Percentiles rank a stretch among this genome's conserved stretches.
Evolutionary conservation across 352 stramenopile species (phyloP).

Genomic region (Globisporangium irregulare): DNA sequence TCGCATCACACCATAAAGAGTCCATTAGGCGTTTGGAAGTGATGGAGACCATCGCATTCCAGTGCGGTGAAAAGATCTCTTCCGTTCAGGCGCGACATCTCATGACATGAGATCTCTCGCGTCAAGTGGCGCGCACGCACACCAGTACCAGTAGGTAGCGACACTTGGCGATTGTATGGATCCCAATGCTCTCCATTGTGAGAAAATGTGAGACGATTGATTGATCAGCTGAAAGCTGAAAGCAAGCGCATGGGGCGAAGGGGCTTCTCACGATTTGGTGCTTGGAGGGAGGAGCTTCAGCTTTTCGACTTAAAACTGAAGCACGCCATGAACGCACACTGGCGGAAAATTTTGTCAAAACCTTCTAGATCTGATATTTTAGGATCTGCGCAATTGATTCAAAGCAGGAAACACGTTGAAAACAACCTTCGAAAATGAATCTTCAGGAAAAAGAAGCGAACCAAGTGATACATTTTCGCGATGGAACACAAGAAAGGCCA

Average conservation of each 20-base stretch:
- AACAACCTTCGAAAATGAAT: neutral
- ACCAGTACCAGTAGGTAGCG: too few species aligned
- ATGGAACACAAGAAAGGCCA: constrained; percentile 2
- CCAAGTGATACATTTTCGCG: neutral
- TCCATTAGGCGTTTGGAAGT: neutral
- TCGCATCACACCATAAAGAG: neutral
- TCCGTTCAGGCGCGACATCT: neutral
- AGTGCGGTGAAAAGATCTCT: neutral
- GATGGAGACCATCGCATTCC: neutral
- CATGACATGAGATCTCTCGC: neutral
- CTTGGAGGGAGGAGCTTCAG: constrained; percentile 1
- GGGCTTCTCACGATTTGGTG: neutral
- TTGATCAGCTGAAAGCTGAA: too few species aligned
- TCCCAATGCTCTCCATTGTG: too few species aligned
- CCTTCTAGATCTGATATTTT: neutral
- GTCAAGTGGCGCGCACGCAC: neutral
- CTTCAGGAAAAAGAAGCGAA: constrained; percentile 1
- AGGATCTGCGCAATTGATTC: neutral
- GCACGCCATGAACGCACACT: neutral
- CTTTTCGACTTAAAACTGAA: neutral
- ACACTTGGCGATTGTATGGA: too few species aligned
- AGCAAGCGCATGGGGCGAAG: too few species aligned
- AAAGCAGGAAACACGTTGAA: neutral
- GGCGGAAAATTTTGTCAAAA: neutral
- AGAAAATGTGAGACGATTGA: too few species aligned